phyloP scores from a whole-genome alignment of 2,329 filamentous ascomycete genomes.

The Pseudogymnoascus pannorum region DNA sequence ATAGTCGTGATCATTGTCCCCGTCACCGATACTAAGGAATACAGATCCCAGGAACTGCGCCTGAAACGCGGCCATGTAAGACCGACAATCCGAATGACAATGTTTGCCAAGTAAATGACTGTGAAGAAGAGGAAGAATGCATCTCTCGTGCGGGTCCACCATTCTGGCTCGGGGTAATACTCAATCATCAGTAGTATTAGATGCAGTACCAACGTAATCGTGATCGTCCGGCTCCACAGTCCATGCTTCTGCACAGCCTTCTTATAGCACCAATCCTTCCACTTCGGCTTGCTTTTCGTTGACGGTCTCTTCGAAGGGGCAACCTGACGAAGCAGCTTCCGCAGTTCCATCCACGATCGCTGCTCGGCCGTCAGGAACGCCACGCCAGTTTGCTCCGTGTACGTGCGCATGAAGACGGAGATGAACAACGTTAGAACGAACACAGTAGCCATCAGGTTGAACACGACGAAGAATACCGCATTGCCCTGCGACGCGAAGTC shows the following conservation, averaged over 20 bases:
- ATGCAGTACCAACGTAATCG: constrained; percentile 71
- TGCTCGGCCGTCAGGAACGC: constrained; percentile 94
- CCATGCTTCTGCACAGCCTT: constrained; percentile 90
- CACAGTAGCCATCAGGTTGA: constrained; percentile 92
- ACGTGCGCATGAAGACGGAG: constrained; percentile 99
- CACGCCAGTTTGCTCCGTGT: constrained; percentile 96
- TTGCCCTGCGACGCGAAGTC: constrained; percentile 69
- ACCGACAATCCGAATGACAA: constrained; percentile 75
- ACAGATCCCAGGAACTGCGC: constrained; percentile 92
- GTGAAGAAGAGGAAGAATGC: constrained; percentile 75
- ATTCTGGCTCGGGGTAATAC: constrained; percentile 65
- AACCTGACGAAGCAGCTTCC: constrained; percentile 86
- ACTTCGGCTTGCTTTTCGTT: constrained; percentile 64
- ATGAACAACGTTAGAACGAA: constrained; percentile 97
- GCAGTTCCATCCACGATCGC: constrained; percentile 89
- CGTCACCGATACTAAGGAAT: constrained; percentile 69
- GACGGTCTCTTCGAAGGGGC: constrained; percentile 90
- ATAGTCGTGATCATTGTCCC: constrained; percentile 80
- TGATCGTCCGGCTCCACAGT: constrained; percentile 80
- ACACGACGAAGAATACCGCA: constrained; percentile 87
- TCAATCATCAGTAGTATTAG: constrained; percentile 77
- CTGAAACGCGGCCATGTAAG: constrained; percentile 89
- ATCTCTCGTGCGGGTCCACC: constrained; percentile 67
- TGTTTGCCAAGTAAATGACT: constrained; percentile 74
- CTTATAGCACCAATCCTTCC: constrained; percentile 93